Evolutionary conservation across 2,329 filamentous ascomycete species (phyloP), one percentile per base, ranked within the genome.

Genomic region (Hypoxylon sp.): DNA sequence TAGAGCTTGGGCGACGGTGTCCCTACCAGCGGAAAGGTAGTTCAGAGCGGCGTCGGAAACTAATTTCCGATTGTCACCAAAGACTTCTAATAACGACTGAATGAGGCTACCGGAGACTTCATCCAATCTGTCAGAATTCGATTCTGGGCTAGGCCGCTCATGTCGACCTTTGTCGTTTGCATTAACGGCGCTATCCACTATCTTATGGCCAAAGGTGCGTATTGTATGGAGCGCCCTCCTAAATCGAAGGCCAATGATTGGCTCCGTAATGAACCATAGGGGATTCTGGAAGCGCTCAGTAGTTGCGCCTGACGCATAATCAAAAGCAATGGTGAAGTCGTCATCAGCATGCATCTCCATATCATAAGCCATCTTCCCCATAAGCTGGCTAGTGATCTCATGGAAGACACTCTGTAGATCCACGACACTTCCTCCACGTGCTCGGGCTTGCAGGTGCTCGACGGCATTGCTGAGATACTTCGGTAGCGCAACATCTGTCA

Each of bases 351-450:
- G 86, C 81, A 90, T 89, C 69, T 90, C 87, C 87, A 90, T 90
- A 73, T 88, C 85, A 70, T 90, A 91, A 12, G 88, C 88, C 85
- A 90, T 88, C 65, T 83, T 83, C n/a, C 88, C 88, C 85, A 91
- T 90, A 23, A 90, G 73, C 62, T 87, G 82, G 21, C 88, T 90
- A 1, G 88, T 91, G 47, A 90, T 83, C 73, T 90, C 87, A 56
- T 88, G 86, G 47, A 90, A 85, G 1, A 88, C 78, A n/a, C 78
- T 79, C 70, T 90, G 87, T 50, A 91, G 75, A 72, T 91, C 86
- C 1, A 89, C 77, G 0, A 78, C 64, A 1, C 63, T 69, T 1
- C 72, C 71, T 0, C 65, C 71, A 1, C 74, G 71, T 0, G 74
- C 73, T 1, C 71, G 75, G 0, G 69, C 53, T 54, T 77, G 71